Evolutionary conservation across 108 stramenopile species (phyloP), one percentile per base, ranked within the genome.

Genomic region (Aureococcus anophagefferens): DNA sequence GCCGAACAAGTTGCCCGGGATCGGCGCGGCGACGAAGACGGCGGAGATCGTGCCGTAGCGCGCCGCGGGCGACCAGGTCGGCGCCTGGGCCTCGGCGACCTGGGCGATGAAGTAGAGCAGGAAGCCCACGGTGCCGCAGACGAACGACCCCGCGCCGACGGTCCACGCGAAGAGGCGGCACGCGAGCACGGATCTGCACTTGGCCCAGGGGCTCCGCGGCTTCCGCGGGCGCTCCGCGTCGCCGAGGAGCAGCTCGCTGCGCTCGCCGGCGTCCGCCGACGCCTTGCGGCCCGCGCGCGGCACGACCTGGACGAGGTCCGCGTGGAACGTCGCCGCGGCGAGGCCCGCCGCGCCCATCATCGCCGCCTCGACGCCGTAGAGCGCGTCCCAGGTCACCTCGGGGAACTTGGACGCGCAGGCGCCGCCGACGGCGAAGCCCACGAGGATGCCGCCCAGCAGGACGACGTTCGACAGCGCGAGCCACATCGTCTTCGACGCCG

Each of bases 391-490:
- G n/a, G n/a, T n/a, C n/a, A n/a, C n/a, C n/a, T n/a, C n/a, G n/a
- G n/a, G n/a, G 51, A 18, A 15, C 9, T 5, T 5, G 4, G 63
- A 5, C 14, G 9, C 14, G 9, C 4, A 4, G 63, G 63, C 63
- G 34, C 65, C 32, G 33, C 65, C 65, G 65, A 65, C 32, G 65
- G 28, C 65, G 65, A n/a, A 33, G 64, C 72, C 64, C 30, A 25
- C 9, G 30, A 72, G 72, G 21, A 72, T 30, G 4, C 72, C 72
- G 31, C 59, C 33, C 0, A 72, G 32, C 21, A 72, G 35, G 7
- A 7, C 15, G 33, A 66, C 72, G 63, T 72, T 72, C 32, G 13
- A 33, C 13, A 18, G 18, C 29, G 72, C 72, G 33, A 72, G 72
- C 72, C 72, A 72, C 32, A 66, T 17, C n/a, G 72, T 66, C 44